Evolutionary conservation across 1,284 basidiomycete genomes (phyloP).

Genomic region (Sporisorium reilianum): DNA sequence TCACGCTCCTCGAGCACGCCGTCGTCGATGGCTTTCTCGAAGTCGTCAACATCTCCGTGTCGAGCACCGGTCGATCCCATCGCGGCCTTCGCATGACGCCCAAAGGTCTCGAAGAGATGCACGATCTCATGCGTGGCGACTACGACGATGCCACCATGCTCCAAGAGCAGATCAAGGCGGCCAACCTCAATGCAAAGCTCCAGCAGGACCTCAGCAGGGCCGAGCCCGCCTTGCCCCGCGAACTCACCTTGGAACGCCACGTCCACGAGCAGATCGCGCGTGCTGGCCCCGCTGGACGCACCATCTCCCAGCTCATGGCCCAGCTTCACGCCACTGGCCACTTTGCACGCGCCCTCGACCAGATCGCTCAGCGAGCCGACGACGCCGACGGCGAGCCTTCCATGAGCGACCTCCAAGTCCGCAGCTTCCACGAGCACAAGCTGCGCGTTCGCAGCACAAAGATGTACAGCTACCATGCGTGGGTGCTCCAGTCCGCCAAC

Average conservation of each 20-base stretch:
- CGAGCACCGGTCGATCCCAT: constrained; percentile 14
- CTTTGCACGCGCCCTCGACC: constrained; percentile 29
- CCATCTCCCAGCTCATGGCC: constrained; percentile 26
- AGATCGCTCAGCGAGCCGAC: constrained; percentile 26
- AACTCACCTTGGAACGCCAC: constrained; percentile 42
- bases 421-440: constrained; percentile 44
- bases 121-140: constrained; percentile 27
- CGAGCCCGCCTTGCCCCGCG: constrained; percentile 29
- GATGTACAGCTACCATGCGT: constrained; percentile 45
- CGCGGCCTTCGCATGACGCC: constrained; percentile 43
- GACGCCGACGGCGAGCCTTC: constrained; percentile 36
- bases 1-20: constrained; percentile 33
- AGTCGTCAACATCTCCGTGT: constrained; percentile 29
- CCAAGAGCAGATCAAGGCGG: constrained; percentile 25
- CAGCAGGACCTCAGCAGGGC: constrained; percentile 30
- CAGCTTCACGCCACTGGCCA: constrained; percentile 32
- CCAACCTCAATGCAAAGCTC: constrained; percentile 15
- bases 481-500: constrained; percentile 48
- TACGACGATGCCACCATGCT: constrained; percentile 19
- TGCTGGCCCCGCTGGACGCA: constrained; percentile 35
- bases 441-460: constrained; percentile 36
- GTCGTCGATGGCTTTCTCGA: constrained; percentile 44
- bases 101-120: constrained; percentile 36
- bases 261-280: constrained; percentile 36
- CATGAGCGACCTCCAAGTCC: constrained; percentile 34